These are phyloP conservation scores for Parmelia sp. DNA, from an alignment of 495 filamentous ascomycete species.

Conservation along the genomic window DNA sequence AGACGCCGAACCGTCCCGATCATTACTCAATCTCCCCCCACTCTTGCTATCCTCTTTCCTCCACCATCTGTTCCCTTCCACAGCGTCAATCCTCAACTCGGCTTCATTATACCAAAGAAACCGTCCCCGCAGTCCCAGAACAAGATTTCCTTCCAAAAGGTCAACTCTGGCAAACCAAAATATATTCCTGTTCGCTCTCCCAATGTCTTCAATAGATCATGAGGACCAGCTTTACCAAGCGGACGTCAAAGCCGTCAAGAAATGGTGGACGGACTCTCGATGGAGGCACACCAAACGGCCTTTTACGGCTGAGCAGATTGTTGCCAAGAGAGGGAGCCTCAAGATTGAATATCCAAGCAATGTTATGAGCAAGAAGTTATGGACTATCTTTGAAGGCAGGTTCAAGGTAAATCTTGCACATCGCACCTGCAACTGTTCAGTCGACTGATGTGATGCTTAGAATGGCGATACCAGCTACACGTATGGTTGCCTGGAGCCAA, in stretches of 20 bases:
- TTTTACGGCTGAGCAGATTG: constrained; percentile 95
- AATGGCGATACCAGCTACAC: constrained; percentile 81
- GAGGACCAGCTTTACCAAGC: constrained; percentile 75
- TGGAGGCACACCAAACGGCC: constrained; percentile 91
- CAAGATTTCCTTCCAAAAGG: too few relatives aligned
- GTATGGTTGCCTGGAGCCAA: constrained; percentile 94
- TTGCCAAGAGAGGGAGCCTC: constrained; percentile 84
- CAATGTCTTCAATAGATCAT: constrained; percentile 51
- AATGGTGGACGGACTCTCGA: constrained; percentile 89
- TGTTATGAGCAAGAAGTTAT: constrained; percentile 84
- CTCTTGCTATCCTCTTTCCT: not conserved
- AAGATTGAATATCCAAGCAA: constrained; percentile 91
- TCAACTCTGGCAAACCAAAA: constrained; percentile 12
- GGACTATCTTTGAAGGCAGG: constrained; percentile 77
- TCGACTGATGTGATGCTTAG: constrained; percentile 38
- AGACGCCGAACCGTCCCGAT: not conserved
- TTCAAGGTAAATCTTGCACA: constrained; percentile 57
- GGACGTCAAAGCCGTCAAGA: constrained; percentile 80
- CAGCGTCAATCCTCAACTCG: not conserved
- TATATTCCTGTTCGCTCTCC: constrained; percentile 18
- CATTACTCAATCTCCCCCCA: not conserved
- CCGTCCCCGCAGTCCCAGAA: not conserved
- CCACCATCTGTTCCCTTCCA: not conserved
- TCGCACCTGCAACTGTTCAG: not conserved
- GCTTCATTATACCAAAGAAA: too few relatives aligned